Evolutionary conservation across 352 stramenopile genomes (phyloP).

Genomic region (Phytophthora nicotianae): DNA sequence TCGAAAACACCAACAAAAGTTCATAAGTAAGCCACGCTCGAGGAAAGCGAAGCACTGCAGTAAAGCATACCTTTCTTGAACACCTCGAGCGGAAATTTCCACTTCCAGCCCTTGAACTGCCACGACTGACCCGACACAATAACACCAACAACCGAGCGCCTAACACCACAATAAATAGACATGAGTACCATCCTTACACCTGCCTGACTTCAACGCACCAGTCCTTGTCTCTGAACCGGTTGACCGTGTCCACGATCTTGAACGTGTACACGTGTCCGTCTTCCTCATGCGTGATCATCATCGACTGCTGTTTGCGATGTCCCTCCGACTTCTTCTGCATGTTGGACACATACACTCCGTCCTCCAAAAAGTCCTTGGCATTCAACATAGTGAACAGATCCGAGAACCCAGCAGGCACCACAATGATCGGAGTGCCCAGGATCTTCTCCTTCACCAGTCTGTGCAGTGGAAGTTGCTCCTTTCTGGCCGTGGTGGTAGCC

Average conservation of each 20-base stretch:
- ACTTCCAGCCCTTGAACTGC: constrained; percentile 95
- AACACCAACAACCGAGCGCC: constrained; percentile 89
- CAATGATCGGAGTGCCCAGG: constrained; percentile 89
- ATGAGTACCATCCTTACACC: neutral
- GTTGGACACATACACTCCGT: constrained; percentile 81
- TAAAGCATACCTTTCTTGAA: constrained; percentile 86
- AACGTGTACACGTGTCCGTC: constrained; percentile 85
- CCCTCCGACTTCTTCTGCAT: constrained; percentile 89
- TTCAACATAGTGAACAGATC: constrained; percentile 92
- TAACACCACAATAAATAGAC: constrained; percentile 21
- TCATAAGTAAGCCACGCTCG: neutral
- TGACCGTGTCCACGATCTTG: constrained; percentile 89
- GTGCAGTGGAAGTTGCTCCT: constrained; percentile 72
- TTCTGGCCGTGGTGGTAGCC: constrained; percentile 44
- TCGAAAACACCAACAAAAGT: constrained; percentile 5
- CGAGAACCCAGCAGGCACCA: constrained; percentile 87
- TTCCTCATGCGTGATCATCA: constrained; percentile 85
- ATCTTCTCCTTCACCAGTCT: constrained; percentile 81
- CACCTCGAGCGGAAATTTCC: constrained; percentile 90
- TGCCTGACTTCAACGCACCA: constrained; percentile 52
- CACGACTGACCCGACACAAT: constrained; percentile 90
- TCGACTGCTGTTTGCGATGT: constrained; percentile 78
- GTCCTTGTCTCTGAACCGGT: constrained; percentile 85
- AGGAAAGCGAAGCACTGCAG: neutral
- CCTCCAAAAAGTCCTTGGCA: constrained; percentile 85